Percentiles rank a stretch among this genome's conserved stretches.
These are phyloP conservation scores for Fusarium piperis DNA, from an alignment of 2,329 filamentous ascomycete genomes.

Conservation along the genomic window DNA sequence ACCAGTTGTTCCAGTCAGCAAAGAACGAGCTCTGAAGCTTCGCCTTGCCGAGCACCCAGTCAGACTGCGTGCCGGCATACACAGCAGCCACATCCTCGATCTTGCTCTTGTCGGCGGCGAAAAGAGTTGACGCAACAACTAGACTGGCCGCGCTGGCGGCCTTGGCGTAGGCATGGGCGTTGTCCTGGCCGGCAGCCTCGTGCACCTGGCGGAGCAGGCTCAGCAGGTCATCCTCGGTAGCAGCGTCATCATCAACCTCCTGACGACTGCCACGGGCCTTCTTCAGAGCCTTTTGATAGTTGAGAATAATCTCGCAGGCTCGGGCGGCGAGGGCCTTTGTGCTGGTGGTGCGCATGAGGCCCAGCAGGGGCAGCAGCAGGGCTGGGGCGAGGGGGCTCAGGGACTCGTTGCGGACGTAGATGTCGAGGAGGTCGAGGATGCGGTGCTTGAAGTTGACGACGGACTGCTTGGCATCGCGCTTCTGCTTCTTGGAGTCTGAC, in stretches of 20 bases:
- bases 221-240: conserved; percentile 61
- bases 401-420: conserved; percentile 84
- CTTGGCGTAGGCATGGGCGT: conserved; percentile 76
- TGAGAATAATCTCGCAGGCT: conserved; percentile 75
- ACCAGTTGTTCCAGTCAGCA: conserved; percentile 80
- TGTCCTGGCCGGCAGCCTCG: conserved; percentile 68
- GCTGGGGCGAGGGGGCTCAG: conserved; percentile 73
- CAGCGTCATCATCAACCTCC: conserved; percentile 41
- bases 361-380: conserved; percentile 79
- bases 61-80: conserved; percentile 69
- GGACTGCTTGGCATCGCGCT: conserved; percentile 86
- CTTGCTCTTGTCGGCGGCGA: conserved; percentile 61
- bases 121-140: conserved; percentile 71
- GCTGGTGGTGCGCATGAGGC: conserved; percentile 78
- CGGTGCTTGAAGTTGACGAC: conserved; percentile 96
- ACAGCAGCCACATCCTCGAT: conserved; percentile 67
- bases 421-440: conserved; percentile 85
- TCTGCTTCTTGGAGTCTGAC: conserved; percentile 79
- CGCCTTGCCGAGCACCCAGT: conserved; percentile 67
- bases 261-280: conserved; percentile 60
- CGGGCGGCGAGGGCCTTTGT: conserved; percentile 80
- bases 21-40: conserved; percentile 74
- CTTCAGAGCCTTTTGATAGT: conserved; percentile 74
- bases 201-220: conserved; percentile 74
- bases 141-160: conserved; percentile 79